Evolutionary conservation across 371 early-diverging fungal species (phyloP).

Genomic region (Mortierella sp.): DNA sequence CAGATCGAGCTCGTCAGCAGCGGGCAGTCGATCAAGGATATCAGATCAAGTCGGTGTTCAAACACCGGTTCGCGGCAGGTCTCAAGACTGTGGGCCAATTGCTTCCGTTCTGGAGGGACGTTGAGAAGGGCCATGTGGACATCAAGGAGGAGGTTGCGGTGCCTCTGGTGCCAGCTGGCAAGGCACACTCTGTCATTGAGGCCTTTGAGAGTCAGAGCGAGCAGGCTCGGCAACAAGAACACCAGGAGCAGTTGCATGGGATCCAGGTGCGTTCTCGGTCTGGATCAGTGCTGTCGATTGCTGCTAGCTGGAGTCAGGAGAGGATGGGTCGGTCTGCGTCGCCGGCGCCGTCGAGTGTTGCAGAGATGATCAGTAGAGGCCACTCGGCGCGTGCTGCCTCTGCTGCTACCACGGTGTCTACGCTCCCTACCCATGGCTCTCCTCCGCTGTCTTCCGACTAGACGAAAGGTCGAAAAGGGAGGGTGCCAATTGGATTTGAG

Average conservation of each 20-base stretch:
- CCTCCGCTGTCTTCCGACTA: background rate
- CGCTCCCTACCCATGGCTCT: background rate
- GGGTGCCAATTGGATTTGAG: too few species aligned
- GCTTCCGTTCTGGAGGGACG: slow-evolving; percentile 52
- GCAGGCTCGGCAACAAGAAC: background rate
- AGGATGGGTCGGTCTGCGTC: slow-evolving; percentile 5
- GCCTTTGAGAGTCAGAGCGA: slow-evolving; percentile 31
- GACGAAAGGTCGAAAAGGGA: background rate
- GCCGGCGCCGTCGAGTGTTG: slow-evolving; percentile 7
- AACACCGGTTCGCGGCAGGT: slow-evolving; percentile 38
- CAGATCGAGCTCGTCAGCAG: slow-evolving; percentile 21
- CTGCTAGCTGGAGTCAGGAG: background rate
- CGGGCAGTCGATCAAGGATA: slow-evolving; percentile 24
- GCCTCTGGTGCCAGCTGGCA: slow-evolving; percentile 33
- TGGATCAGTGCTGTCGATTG: slow-evolving; percentile 19
- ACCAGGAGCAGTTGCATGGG: background rate
- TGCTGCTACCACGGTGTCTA: background rate
- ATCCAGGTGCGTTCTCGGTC: slow-evolving; percentile 10
- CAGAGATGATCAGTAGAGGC: slow-evolving; percentile 34
- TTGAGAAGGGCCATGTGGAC: slow-evolving; percentile 34
- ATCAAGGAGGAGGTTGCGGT: slow-evolving; percentile 37
- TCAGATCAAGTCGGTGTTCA: slow-evolving; percentile 51
- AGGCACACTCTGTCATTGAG: slow-evolving; percentile 34
- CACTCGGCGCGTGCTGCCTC: slow-evolving; percentile 19
- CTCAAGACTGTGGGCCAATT: slow-evolving; percentile 41